Evolutionary conservation across 805 yeast species (phyloP).

Genomic region (Saccharomycopsis fodiens): DNA sequence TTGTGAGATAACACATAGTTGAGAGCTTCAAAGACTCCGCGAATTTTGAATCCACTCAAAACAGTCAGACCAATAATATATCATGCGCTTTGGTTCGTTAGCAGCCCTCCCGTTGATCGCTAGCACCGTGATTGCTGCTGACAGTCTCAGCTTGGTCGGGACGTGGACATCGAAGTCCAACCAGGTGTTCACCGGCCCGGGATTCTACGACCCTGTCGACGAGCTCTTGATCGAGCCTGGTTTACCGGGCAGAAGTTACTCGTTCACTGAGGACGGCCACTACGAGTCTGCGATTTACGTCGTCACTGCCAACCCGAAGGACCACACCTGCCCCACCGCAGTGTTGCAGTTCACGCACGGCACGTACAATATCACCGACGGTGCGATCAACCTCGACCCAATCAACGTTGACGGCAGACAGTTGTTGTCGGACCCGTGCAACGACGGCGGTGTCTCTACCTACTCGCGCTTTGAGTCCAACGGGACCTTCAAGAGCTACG

Average conservation of each 20-base stretch:
- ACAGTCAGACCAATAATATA: too few relatives aligned
- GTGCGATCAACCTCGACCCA: conserved; percentile 64
- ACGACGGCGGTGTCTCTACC: conserved; percentile 45
- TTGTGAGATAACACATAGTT: too few relatives aligned
- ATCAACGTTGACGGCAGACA: conserved; percentile 89
- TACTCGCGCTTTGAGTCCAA: conserved; percentile 70
- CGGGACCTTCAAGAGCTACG: conserved; percentile 50
- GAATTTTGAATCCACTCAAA: too few relatives aligned
- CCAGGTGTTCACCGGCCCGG: conserved; percentile 94
- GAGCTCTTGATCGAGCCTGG: conserved; percentile 93
- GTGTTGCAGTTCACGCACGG: conserved; percentile 88
- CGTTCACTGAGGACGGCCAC: conserved; percentile 88
- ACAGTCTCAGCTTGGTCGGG: conserved; percentile 44
- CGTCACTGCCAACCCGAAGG: conserved; percentile 57
- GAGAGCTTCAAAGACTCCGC: too few relatives aligned
- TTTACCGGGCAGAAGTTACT: conserved; percentile 86
- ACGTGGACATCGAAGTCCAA: conserved; percentile 95
- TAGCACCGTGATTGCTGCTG: background rate
- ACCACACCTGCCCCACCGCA: conserved; percentile 81
- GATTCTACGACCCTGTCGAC: conserved; percentile 92
- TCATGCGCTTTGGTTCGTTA: background rate
- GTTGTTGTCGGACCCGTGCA: conserved; percentile 80
- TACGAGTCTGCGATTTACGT: conserved; percentile 88
- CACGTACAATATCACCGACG: conserved; percentile 55
- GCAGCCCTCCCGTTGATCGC: background rate